phyloP scores from a whole-genome alignment of 768 basidiomycete genomes.

The Clavaria fumosa region DNA sequence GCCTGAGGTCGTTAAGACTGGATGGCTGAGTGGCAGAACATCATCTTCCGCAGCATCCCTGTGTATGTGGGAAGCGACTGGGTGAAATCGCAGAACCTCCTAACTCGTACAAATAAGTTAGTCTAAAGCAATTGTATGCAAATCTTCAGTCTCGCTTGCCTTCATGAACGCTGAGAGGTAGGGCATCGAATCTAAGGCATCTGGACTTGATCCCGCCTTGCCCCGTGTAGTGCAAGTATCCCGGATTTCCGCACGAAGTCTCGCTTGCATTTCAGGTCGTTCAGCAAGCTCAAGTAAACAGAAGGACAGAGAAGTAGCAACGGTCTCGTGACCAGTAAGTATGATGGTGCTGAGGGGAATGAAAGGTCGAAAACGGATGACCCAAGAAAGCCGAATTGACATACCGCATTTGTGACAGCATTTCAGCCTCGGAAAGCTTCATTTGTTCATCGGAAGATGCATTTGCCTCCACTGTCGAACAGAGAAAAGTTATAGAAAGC shows the following conservation, averaged over 20 bases:
- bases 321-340: slow-evolving; percentile 45
- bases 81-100: slow-evolving; percentile 22
- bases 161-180: slow-evolving; percentile 32
- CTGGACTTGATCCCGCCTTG: slow-evolving; percentile 22
- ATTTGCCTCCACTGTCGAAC: slow-evolving; percentile 12
- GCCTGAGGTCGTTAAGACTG: slow-evolving; percentile 25
- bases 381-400: too few species aligned
- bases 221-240: slow-evolving; percentile 23
- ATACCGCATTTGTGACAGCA: slow-evolving; percentile 11
- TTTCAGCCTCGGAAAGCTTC: slow-evolving; percentile 11
- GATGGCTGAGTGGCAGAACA: slow-evolving; percentile 28
- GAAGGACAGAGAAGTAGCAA: slow-evolving; percentile 44
- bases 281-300: slow-evolving; percentile 45
- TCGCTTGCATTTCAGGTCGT: slow-evolving; percentile 20
- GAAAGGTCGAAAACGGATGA: too few species aligned
- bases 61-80: slow-evolving; percentile 12
- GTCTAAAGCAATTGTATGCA: background rate
- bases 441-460: slow-evolving; percentile 10
- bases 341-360: too few species aligned
- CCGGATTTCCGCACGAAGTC: slow-evolving; percentile 45
- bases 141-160: slow-evolving; percentile 14
- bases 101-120: slow-evolving; percentile 5
- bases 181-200: slow-evolving; percentile 35
- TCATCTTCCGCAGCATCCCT: slow-evolving; percentile 4
- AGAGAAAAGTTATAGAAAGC: background rate